A percentile compares a stretch with the other conserved stretches of the same genome.
phyloP scores from a whole-genome alignment of 2,329 filamentous ascomycete species.

The Penicillium sp. region DNA sequence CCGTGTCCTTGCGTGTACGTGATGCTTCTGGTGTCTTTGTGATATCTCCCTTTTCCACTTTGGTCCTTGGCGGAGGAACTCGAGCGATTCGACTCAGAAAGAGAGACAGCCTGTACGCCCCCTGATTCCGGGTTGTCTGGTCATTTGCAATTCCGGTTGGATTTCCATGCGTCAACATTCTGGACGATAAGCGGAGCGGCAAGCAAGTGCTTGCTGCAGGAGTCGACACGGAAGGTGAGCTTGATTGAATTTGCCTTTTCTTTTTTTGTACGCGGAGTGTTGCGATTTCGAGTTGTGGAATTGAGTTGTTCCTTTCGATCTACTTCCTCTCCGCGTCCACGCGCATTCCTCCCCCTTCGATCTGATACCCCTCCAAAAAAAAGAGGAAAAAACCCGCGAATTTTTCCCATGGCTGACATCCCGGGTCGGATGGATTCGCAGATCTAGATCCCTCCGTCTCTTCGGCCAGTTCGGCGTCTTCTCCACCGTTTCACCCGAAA shows the following conservation, averaged over 20 bases:
- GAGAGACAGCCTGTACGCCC: constrained; percentile 1
- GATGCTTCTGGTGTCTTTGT: constrained; percentile 2
- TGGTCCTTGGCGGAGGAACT: constrained; percentile 18
- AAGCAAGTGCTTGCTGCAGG: constrained; percentile 50
- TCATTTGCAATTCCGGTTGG: constrained; percentile 30
- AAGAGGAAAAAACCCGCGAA: background rate
- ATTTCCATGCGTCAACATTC: constrained; percentile 49
- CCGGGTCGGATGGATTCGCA: constrained; percentile 21
- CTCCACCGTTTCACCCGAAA: constrained; percentile 29
- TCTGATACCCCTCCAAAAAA: constrained; percentile 7
- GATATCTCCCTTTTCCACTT: constrained; percentile 6
- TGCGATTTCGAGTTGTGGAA: background rate
- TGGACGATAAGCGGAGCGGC: constrained; percentile 45
- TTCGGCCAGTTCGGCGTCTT: constrained; percentile 40
- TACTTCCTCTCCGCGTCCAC: constrained; percentile 9
- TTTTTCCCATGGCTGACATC: constrained; percentile 1
- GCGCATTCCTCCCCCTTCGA: constrained; percentile 17
- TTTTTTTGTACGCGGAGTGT: constrained; percentile 7
- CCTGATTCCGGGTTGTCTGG: constrained; percentile 28
- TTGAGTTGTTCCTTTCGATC: constrained; percentile 4
- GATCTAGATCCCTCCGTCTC: constrained; percentile 39
- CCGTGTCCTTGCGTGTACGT: constrained; percentile 5
- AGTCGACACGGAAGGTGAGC: constrained; percentile 48
- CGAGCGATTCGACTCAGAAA: background rate
- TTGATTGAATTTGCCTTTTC: constrained; percentile 15